A percentile compares a stretch with the other conserved stretches of the same genome.
These are phyloP conservation scores for Glutinoglossum americanum DNA, from an alignment of 495 filamentous ascomycete species.

Conservation along the genomic window DNA sequence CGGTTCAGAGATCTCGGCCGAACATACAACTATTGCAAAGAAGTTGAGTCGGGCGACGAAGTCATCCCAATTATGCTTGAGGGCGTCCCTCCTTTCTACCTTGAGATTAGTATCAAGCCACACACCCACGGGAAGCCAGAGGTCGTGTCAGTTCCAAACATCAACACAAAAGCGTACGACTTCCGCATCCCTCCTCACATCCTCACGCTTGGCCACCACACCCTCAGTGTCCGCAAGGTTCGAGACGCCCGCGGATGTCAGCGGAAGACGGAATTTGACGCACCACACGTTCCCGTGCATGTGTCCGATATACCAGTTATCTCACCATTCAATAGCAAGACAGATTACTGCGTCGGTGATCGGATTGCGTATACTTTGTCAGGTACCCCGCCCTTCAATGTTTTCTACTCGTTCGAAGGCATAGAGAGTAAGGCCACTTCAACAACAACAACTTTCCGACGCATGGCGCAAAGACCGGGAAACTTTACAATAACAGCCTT, in stretches of 20 bases:
- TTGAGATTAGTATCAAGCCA: slow-evolving; percentile 85
- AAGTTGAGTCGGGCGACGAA: slow-evolving; percentile 60
- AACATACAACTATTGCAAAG: slow-evolving; percentile 83
- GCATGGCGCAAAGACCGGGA: slow-evolving; percentile 76
- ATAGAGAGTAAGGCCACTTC: slow-evolving; percentile 56
- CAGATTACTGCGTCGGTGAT: slow-evolving; percentile 89
- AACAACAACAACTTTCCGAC: slow-evolving; percentile 56
- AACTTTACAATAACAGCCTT: slow-evolving; percentile 71
- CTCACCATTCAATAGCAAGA: slow-evolving; percentile 59
- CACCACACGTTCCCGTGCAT: slow-evolving; percentile 57
- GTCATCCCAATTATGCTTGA: slow-evolving; percentile 64
- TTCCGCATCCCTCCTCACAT: slow-evolving; percentile 64
- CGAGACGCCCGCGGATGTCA: slow-evolving; percentile 71
- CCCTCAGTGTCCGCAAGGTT: slow-evolving; percentile 70
- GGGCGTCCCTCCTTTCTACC: slow-evolving; percentile 67
- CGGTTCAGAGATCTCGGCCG: slow-evolving; percentile 71
- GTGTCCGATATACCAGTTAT: slow-evolving; percentile 86
- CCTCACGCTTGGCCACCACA: slow-evolving; percentile 65
- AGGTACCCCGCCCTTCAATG: slow-evolving; percentile 72
- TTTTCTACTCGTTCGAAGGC: slow-evolving; percentile 76
- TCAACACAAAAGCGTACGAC: slow-evolving; percentile 49
- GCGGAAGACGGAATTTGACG: slow-evolving; percentile 39
- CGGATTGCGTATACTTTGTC: slow-evolving; percentile 75
- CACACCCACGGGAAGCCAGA: slow-evolving; percentile 61
- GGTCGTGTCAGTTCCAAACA: slow-evolving; percentile 51